Conservation (phyloP, 2,329 filamentous ascomycete species). For the Lachnellula arida region DNA sequence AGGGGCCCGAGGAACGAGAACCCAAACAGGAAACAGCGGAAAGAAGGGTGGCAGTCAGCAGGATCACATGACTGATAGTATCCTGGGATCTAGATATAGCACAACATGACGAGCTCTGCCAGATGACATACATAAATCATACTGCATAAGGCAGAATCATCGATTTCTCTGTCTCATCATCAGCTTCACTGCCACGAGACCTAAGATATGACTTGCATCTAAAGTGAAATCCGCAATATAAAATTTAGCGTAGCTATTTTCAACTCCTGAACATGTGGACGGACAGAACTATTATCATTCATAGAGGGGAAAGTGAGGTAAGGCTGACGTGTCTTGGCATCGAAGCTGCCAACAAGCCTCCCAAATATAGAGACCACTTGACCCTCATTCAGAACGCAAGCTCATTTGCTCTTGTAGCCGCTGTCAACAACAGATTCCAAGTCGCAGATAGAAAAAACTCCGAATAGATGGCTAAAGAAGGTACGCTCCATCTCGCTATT, state of each 20-base stretch:
- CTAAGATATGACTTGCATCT: too few relatives aligned
- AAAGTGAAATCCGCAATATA: too few relatives aligned
- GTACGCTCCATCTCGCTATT: background rate
- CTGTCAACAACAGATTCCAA: background rate
- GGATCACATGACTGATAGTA: too few relatives aligned
- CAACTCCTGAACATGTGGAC: background rate
- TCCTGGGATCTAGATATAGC: too few relatives aligned
- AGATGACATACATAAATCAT: too few relatives aligned
- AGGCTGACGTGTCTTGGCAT: slow-evolving; percentile 14
- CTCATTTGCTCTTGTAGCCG: background rate
- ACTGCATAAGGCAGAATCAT: too few relatives aligned
- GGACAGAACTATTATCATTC: background rate
- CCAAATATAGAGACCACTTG: slow-evolving; percentile 11
- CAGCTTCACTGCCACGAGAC: too few relatives aligned
- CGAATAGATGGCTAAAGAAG: background rate
- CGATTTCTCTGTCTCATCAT: too few relatives aligned
- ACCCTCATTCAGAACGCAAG: background rate
- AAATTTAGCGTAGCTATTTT: background rate
- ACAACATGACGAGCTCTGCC: too few relatives aligned
- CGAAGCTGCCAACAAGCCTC: background rate
- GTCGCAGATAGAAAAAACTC: background rate
- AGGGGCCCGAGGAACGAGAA: too few relatives aligned
- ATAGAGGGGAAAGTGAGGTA: slow-evolving; percentile 5
- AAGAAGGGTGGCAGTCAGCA: too few relatives aligned
- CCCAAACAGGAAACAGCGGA: too few relatives aligned